phyloP scores from a whole-genome alignment of 106 monocot species.

The Agapanthus africanus region DNA sequence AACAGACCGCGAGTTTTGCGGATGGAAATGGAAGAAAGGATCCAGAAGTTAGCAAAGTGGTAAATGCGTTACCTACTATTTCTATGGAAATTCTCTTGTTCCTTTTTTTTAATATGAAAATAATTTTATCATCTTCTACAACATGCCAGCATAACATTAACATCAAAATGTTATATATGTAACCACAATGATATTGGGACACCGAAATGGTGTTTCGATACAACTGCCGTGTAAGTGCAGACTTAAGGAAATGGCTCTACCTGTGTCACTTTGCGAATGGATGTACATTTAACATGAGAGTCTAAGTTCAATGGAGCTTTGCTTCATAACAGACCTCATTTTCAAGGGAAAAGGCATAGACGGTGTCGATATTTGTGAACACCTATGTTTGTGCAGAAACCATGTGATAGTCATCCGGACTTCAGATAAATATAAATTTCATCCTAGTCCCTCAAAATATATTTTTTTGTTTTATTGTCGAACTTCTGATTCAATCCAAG shows the following conservation, averaged over 20 bases:
- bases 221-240: neutral
- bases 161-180: neutral
- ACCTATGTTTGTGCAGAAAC: neutral
- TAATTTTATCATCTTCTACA: neutral
- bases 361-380: no score
- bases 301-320: no score
- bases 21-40: slow-evolving; percentile 90
- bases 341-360: no score
- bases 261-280: neutral
- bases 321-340: no score
- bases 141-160: neutral
- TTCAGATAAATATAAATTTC: no score
- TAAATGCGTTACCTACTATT: slow-evolving; percentile 11
- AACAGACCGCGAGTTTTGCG: slow-evolving; percentile 79
- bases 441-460: no score
- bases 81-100: no score
- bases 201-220: neutral
- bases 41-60: slow-evolving; percentile 74
- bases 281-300: no score
- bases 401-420: neutral
- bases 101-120: no score
- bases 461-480: neutral
- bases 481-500: neutral
- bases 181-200: neutral
- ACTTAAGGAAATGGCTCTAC: neutral